Base-by-base conservation (phyloP, 441 rosid genomes). In the Corymbia calophylla region DNA sequence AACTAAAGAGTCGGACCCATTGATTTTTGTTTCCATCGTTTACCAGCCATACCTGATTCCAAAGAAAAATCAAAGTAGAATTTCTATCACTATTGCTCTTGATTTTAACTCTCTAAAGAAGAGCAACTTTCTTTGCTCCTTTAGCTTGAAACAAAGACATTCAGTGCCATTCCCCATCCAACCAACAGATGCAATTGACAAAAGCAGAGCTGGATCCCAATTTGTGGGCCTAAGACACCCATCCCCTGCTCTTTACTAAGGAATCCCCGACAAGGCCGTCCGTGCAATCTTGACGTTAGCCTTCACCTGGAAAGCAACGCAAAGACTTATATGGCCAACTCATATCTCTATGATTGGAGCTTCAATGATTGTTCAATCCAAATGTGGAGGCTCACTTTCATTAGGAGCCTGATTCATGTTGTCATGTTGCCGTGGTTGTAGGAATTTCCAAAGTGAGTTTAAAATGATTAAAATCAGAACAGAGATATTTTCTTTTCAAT, bases 241-340 rank as follows among this genome's bases (percentile, higher is more conserved):
- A 31, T 31, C 31, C 16, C 31, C 39, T 8, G 1, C 17, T 62
- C 68, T 1, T 62, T n/a, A 14, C 2, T 1, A 62, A 6, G n/a
- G 68, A 9, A 68, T 68, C 80, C 4, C 35, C 19, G 25, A 19
- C 47, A 70, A 4, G 81, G 19, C 21, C 39, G 12, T 4, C 39
- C 73, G 2, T 58, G 1, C 62, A 56, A 56, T 56, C 62, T 1
- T 56, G 62, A 23, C 1, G 29, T 1, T 9, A 12, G 62, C 25
- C 8, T 62, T 29, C 4, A 62, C 9, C 31, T 62, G 4, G 31
- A 29, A n/a, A 62, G 70, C 35, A 62, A 6, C 0, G 18, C 0
- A 3, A 62, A 0, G 0, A 19, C 15, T 70, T 70, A 5, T 2
- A 4, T 18, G 81, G 48, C 48, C 2, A 2, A 32, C 7, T 32